Conservation (phyloP, 225 moss, liverwort and hornwort genomes). For the Bryoerythrophyllum caledonicum region DNA sequence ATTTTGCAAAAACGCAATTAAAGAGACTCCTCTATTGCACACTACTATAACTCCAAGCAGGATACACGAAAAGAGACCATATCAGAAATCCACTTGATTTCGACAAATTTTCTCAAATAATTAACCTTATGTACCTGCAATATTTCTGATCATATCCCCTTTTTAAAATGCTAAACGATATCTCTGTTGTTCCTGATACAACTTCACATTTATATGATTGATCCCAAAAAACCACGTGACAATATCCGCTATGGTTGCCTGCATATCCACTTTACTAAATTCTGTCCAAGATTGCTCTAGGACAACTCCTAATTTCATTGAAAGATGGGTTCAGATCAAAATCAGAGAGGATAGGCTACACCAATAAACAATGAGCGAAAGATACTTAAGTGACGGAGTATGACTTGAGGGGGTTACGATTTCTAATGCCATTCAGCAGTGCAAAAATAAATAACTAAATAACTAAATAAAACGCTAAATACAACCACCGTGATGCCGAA, state of each 20-base stretch:
- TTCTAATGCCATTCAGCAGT: not conserved
- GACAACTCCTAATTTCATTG: not conserved
- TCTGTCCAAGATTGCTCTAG: not conserved
- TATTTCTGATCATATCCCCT: slow-evolving; percentile 2
- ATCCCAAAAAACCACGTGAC: not conserved
- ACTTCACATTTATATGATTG: not conserved
- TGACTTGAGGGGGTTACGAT: slow-evolving; percentile 6
- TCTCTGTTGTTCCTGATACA: not conserved
- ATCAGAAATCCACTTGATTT: not conserved
- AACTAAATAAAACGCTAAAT: not conserved
- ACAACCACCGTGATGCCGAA: slow-evolving; percentile 9
- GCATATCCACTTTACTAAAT: not conserved
- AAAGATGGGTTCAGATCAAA: not conserved
- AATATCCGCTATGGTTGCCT: slow-evolving; percentile 16
- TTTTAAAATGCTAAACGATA: not conserved
- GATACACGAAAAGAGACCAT: not conserved
- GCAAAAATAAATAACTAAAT: not conserved
- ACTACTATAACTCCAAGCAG: slow-evolving; percentile 12
- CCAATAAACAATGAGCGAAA: slow-evolving; percentile 1
- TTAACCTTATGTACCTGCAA: not conserved
- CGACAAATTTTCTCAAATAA: not conserved
- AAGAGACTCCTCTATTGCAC: not conserved
- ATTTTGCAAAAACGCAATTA: not conserved
- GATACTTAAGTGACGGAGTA: not conserved
- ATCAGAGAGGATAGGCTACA: not conserved